Percentiles rank a stretch among this genome's conserved stretches.
These are phyloP conservation scores for Neurospora sp. DNA, from an alignment of 495 filamentous ascomycete species.

Conservation along the genomic window DNA sequence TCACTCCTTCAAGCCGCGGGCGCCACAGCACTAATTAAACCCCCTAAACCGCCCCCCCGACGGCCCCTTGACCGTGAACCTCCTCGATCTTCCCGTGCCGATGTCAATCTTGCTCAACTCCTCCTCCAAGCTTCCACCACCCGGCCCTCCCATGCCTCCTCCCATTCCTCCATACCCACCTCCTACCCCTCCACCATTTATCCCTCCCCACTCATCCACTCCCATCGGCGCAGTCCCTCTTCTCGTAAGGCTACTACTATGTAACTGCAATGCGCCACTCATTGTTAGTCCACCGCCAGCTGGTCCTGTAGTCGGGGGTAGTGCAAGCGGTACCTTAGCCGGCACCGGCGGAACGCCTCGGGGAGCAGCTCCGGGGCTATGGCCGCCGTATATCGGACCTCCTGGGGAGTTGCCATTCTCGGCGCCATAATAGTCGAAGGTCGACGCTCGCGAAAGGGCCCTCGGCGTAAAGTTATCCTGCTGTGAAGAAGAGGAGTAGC, in stretches of 20 bases:
- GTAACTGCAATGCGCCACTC: slow-evolving; percentile 33
- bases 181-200: neutral
- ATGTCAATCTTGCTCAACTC: slow-evolving; percentile 81
- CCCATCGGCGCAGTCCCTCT: neutral
- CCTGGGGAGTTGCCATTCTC: slow-evolving; percentile 26
- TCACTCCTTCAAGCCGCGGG: neutral
- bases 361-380: slow-evolving; percentile 12
- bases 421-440: slow-evolving; percentile 26
- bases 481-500: slow-evolving; percentile 25
- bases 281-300: slow-evolving; percentile 16
- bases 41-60: neutral
- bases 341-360: slow-evolving; percentile 54
- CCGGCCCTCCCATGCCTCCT: slow-evolving; percentile 17
- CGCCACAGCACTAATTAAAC: neutral
- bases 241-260: slow-evolving; percentile 21
- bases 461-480: slow-evolving; percentile 34
- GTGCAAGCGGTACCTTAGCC: slow-evolving; percentile 57
- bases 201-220: neutral
- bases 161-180: slow-evolving; percentile 3
- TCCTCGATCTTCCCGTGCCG: slow-evolving; percentile 40
- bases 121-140: slow-evolving; percentile 50
- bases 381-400: slow-evolving; percentile 7
- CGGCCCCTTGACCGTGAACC: neutral
- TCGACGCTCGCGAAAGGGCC: slow-evolving; percentile 28
- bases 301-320: slow-evolving; percentile 5